Base-by-base conservation (phyloP, 202 grass and related monocot genomes). In the Sporobolus alterniflorus region DNA sequence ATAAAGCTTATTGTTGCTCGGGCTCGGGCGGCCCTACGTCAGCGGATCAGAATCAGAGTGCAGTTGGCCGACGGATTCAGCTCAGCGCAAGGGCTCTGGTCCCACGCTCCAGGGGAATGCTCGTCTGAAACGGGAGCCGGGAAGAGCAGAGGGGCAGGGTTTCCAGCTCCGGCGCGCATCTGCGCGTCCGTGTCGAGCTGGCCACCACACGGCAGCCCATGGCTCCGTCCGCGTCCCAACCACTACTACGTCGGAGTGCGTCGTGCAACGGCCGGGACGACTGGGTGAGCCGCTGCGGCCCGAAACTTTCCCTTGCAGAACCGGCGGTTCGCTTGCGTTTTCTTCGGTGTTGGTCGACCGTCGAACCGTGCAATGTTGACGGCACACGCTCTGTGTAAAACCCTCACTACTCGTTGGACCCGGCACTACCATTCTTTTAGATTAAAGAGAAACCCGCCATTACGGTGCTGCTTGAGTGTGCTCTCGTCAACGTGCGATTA, bases 121-220 rank as follows among this genome's bases (percentile, higher is more conserved):
- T n/a, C n/a, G n/a, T n/a, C n/a, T n/a, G n/a, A n/a, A n/a, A n/a
- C n/a, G n/a, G n/a, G n/a, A n/a, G n/a, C n/a, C n/a, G n/a, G n/a
- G n/a, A n/a, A 39, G 36, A n/a, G 50, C 20, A 22, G 5, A 21
- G 3, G 52, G 1, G 52, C 9, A 44, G 11, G 52, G 56, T 60
- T 28, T 14, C 25, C 25, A 11, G 56, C 25, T 60, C 56, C 11
- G 25, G 20, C n/a, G 21, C 51, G 51, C 47, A n/a, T n/a, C 7
- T 39, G 36, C 36, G 36, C 36, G 1, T 39, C 5, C 5, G 5
- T 24, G 48, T 36, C 29, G 1, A 16, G 76, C 46, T 67, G 62
- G 75, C 29, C 30, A 78, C 43, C 75, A 78, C 75, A 78, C 12
- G 40, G 57, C 16, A 43, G 28, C n/a, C n/a, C n/a, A n/a, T n/a